These are phyloP conservation scores for Nothopassalora personata DNA, from an alignment of 2,329 filamentous ascomycete species.

Conservation along the genomic window DNA sequence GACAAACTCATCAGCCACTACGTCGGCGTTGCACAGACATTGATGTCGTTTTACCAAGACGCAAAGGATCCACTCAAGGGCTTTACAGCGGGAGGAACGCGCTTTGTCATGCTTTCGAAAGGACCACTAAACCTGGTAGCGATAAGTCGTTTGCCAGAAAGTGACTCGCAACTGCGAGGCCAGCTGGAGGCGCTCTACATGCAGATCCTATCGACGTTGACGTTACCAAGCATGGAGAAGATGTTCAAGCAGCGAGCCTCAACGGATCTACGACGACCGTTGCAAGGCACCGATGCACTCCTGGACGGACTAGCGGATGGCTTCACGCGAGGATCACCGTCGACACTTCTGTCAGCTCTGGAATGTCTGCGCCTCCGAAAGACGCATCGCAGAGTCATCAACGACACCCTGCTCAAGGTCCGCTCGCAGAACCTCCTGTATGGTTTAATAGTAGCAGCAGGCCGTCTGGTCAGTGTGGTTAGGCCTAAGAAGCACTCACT, in stretches of 20 bases:
- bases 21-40: constrained; percentile 91
- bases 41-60: constrained; percentile 92
- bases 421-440: constrained; percentile 78
- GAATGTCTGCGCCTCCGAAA: constrained; percentile 93
- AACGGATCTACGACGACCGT: constrained; percentile 82
- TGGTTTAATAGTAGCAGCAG: constrained; percentile 86
- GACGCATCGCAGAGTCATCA: constrained; percentile 77
- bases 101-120: constrained; percentile 79
- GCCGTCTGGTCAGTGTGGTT: constrained; percentile 88
- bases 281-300: constrained; percentile 86
- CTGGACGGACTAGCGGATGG: constrained; percentile 89
- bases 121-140: constrained; percentile 89
- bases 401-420: constrained; percentile 76
- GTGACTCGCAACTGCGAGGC: constrained; percentile 75
- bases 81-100: constrained; percentile 80
- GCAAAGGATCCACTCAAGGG: constrained; percentile 69
- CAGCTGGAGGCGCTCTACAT: constrained; percentile 95
- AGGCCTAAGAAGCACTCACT: constrained; percentile 90
- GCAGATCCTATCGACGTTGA: constrained; percentile 94
- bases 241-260: constrained; percentile 88
- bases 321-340: constrained; percentile 88
- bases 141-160: constrained; percentile 88
- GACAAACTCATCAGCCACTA: constrained; percentile 85
- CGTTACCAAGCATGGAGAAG: constrained; percentile 75
- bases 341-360: constrained; percentile 78